Percentiles rank a stretch among this genome's conserved stretches.
These are phyloP conservation scores for Juncus effusus DNA, from an alignment of 176 grass and related monocot genomes.

Conservation along the genomic window DNA sequence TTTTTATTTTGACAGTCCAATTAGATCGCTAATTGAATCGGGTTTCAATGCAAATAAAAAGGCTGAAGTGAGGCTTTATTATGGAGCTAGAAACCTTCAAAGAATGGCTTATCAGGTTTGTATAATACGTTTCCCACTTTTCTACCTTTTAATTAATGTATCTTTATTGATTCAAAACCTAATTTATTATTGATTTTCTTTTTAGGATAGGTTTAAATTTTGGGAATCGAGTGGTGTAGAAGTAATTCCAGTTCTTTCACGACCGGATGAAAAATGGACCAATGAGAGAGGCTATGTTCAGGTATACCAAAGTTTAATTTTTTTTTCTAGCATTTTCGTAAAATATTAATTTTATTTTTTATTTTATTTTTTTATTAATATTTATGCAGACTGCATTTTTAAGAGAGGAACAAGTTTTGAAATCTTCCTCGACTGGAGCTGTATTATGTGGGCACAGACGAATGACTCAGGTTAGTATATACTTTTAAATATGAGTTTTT, in stretches of 20 bases:
- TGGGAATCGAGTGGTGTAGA: conserved; percentile 47
- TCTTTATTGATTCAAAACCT: background rate
- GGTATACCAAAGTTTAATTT: conserved; percentile 18
- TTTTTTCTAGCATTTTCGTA: background rate
- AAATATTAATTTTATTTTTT: background rate
- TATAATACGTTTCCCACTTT: background rate
- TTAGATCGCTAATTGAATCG: conserved; percentile 76
- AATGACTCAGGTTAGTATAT: conserved; percentile 60
- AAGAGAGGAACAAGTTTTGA: conserved; percentile 47
- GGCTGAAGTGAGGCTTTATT: conserved; percentile 87
- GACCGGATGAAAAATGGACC: conserved; percentile 40
- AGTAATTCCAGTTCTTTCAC: conserved; percentile 46
- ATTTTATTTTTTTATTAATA: conserved; percentile 10
- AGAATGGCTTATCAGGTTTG: conserved; percentile 65
- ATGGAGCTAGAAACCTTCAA: conserved; percentile 68
- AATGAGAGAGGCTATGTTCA: conserved; percentile 48
- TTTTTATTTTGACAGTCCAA: conserved; percentile 52
- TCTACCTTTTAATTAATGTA: background rate
- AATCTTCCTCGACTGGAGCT: conserved; percentile 53
- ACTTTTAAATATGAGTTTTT: background rate
- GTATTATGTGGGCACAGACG: conserved; percentile 93
- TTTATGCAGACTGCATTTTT: conserved; percentile 62
- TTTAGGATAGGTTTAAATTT: conserved; percentile 49
- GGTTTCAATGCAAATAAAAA: conserved; percentile 63
- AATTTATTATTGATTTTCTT: conserved; percentile 15